A percentile compares a stretch with the other conserved stretches of the same genome.
Evolutionary conservation across 2,329 filamentous ascomycete species (phyloP).

Genomic region (Fusarium annulatum): DNA sequence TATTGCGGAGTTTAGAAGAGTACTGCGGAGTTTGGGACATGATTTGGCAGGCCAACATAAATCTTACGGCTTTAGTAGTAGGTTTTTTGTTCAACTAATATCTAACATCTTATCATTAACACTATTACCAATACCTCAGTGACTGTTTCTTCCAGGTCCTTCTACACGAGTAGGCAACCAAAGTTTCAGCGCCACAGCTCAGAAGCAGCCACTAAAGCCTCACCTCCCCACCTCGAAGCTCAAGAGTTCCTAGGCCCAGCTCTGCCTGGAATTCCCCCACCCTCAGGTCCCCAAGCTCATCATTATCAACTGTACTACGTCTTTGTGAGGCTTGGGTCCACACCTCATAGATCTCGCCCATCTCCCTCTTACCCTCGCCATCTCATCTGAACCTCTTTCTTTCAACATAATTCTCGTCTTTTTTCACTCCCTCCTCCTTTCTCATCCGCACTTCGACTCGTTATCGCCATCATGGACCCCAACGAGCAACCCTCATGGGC

Average conservation of each 20-base stretch:
- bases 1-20: slow-evolving; percentile 28
- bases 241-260: background rate
- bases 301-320: slow-evolving; percentile 14
- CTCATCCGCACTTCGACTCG: background rate
- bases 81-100: background rate
- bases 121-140: background rate
- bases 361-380: slow-evolving; percentile 34
- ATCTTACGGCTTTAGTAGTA: background rate
- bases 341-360: slow-evolving; percentile 27
- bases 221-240: slow-evolving; percentile 39
- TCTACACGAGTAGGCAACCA: slow-evolving; percentile 9
- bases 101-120: background rate
- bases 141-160: slow-evolving; percentile 25
- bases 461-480: slow-evolving; percentile 55
- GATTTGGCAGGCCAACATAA: background rate
- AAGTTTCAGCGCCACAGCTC: slow-evolving; percentile 35
- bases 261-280: slow-evolving; percentile 31
- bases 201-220: slow-evolving; percentile 38
- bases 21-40: slow-evolving; percentile 27
- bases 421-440: background rate
- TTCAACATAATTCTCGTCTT: slow-evolving; percentile 5
- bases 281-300: slow-evolving; percentile 30
- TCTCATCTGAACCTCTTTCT: slow-evolving; percentile 4
- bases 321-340: slow-evolving; percentile 38
- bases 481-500: slow-evolving; percentile 55